These are phyloP conservation scores for Zoysia japonica DNA, from an alignment of 176 grass and related monocot species.

Conservation along the genomic window DNA sequence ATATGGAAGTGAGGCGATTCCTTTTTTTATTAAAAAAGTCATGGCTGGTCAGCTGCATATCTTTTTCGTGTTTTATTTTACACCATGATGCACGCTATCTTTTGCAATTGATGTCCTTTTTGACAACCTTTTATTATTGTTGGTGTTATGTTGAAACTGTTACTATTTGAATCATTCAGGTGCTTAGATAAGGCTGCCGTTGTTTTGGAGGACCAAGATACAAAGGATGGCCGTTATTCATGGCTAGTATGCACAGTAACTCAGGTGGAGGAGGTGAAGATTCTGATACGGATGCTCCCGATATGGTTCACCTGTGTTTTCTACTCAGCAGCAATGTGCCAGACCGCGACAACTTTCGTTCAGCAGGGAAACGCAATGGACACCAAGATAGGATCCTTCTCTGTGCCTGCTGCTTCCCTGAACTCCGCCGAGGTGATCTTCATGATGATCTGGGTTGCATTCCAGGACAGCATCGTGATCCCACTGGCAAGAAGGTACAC, in stretches of 20 bases:
- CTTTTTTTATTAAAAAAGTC: no score
- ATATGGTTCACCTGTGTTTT: slow-evolving; percentile 75
- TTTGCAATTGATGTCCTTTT: not conserved
- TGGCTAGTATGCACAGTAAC: slow-evolving; percentile 57
- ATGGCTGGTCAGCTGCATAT: not conserved
- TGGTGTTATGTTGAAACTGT: not conserved
- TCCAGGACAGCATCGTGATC: slow-evolving; percentile 65
- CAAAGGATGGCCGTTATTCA: slow-evolving; percentile 29
- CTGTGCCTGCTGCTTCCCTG: slow-evolving; percentile 72
- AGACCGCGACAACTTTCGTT: slow-evolving; percentile 79
- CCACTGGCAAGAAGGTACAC: slow-evolving; percentile 52
- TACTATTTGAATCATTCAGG: slow-evolving; percentile 43
- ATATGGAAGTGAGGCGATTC: no score
- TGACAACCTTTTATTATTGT: not conserved
- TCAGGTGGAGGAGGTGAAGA: slow-evolving; percentile 96
- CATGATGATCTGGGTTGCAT: slow-evolving; percentile 64
- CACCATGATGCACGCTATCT: not conserved
- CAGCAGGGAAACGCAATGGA: slow-evolving; percentile 84
- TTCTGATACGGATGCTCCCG: slow-evolving; percentile 75
- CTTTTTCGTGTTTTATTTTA: not conserved
- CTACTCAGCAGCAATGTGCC: slow-evolving; percentile 62
- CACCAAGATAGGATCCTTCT: slow-evolving; percentile 63
- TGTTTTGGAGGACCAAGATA: slow-evolving; percentile 45
- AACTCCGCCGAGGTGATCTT: slow-evolving; percentile 68
- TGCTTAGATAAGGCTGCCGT: slow-evolving; percentile 80